Evolutionary conservation across 2,329 filamentous ascomycete species (phyloP).

Genomic region (Cadophora sp.): DNA sequence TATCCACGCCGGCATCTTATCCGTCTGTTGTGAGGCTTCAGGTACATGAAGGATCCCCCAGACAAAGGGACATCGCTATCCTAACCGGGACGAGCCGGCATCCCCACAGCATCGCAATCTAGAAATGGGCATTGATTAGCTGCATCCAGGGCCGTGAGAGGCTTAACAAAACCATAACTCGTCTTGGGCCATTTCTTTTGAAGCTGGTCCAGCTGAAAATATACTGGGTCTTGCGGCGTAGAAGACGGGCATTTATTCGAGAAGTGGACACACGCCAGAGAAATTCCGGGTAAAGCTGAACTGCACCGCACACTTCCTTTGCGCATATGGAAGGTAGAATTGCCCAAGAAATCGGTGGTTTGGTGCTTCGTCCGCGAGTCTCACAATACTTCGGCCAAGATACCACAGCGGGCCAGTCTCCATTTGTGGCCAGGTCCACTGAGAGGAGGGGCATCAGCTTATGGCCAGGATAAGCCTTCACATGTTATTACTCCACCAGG

Average conservation of each 20-base stretch:
- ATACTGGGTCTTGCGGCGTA: neutral
- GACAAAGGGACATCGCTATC: neutral
- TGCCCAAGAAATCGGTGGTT: neutral
- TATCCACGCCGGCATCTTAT: constrained; percentile 13
- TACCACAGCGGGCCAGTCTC: constrained; percentile 8
- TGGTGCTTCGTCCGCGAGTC: constrained; percentile 5
- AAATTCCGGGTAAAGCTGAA: constrained; percentile 10
- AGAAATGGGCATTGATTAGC: neutral
- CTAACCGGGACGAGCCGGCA: constrained; percentile 17
- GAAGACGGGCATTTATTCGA: neutral
- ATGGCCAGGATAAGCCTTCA: constrained; percentile 9
- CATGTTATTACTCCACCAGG: neutral
- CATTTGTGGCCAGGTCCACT: neutral
- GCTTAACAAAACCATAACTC: neutral
- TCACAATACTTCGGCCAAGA: constrained; percentile 3
- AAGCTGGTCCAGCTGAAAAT: constrained; percentile 9
- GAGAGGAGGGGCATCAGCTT: constrained; percentile 13
- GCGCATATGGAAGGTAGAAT: constrained; percentile 4
- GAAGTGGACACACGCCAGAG: neutral
- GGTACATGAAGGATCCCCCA: constrained; percentile 2
- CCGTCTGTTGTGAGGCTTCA: constrained; percentile 8
- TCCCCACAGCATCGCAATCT: neutral
- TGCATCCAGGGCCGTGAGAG: neutral
- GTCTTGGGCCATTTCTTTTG: neutral
- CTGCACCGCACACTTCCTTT: neutral